Conservation (phyloP, 352 stramenopile species). For the Halophytophthora batemanensis region DNA sequence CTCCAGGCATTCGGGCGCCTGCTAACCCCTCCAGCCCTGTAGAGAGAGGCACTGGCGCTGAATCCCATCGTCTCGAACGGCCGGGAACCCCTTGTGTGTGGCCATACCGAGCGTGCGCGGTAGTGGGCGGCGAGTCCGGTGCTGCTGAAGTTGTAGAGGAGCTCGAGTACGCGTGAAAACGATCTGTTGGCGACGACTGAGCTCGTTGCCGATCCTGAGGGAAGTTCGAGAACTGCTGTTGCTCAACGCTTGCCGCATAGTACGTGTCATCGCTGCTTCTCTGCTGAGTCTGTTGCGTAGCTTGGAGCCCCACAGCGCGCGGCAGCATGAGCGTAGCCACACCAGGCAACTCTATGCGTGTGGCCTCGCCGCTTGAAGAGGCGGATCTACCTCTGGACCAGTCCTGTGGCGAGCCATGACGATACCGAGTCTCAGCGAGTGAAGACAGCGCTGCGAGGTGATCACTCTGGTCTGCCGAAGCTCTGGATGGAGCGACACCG, state of each 20-base stretch:
- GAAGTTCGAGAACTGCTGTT: neutral
- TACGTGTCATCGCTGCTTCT: neutral
- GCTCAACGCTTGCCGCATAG: neutral
- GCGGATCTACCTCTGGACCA: constrained; percentile 11
- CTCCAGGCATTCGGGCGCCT: too few relatives aligned
- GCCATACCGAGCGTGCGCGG: neutral
- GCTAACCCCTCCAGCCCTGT: neutral
- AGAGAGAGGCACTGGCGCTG: too few relatives aligned
- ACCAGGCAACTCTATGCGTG: constrained; percentile 11
- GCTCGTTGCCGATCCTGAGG: neutral
- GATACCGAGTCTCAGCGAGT: neutral
- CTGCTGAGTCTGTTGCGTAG: neutral
- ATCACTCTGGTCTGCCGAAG: neutral
- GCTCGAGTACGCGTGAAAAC: neutral
- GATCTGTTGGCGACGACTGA: neutral
- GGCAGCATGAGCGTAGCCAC: constrained; percentile 15
- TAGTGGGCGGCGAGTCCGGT: too few relatives aligned
- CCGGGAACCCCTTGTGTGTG: neutral
- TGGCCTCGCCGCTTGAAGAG: neutral
- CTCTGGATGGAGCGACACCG: neutral
- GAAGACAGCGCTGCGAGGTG: neutral
- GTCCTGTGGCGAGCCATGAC: neutral
- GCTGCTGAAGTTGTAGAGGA: constrained; percentile 1
- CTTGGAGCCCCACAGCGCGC: neutral
- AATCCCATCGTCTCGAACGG: neutral